phyloP scores from a whole-genome alignment of 345 rosid genomes.

The Ailanthus altissimus region DNA sequence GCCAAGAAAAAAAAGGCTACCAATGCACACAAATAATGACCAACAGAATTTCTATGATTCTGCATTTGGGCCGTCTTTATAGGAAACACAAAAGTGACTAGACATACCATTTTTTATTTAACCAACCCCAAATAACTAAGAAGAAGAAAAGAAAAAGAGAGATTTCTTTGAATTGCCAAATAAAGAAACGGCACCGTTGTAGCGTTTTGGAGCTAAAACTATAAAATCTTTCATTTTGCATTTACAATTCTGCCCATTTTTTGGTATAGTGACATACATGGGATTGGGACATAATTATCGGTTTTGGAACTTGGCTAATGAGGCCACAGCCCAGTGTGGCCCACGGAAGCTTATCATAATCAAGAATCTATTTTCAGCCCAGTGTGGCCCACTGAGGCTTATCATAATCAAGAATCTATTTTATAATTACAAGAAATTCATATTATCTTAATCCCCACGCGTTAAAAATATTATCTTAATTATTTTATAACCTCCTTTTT shows the following conservation, averaged over 20 bases:
- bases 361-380: constrained; percentile 16
- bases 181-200: neutral
- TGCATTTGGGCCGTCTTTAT: too few relatives aligned
- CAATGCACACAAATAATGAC: neutral
- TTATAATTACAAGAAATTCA: too few relatives aligned
- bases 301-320: constrained; percentile 16
- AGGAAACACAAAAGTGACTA: neutral
- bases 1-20: neutral
- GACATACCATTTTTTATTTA: neutral
- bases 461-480: neutral
- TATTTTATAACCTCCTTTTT: neutral
- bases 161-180: neutral
- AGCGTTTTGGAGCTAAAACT: neutral
- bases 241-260: neutral
- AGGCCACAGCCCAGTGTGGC: constrained; percentile 26
- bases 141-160: neutral
- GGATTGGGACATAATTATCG: constrained; percentile 13
- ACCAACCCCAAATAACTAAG: neutral
- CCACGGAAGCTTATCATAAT: neutral
- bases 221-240: too few relatives aligned
- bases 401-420: neutral
- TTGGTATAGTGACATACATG: neutral
- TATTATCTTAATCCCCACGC: neutral
- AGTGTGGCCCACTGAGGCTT: neutral
- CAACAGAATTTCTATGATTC: neutral